Base-by-base conservation (phyloP, 2,329 filamentous ascomycete species). In the Aotearoamyces nothofagi region DNA sequence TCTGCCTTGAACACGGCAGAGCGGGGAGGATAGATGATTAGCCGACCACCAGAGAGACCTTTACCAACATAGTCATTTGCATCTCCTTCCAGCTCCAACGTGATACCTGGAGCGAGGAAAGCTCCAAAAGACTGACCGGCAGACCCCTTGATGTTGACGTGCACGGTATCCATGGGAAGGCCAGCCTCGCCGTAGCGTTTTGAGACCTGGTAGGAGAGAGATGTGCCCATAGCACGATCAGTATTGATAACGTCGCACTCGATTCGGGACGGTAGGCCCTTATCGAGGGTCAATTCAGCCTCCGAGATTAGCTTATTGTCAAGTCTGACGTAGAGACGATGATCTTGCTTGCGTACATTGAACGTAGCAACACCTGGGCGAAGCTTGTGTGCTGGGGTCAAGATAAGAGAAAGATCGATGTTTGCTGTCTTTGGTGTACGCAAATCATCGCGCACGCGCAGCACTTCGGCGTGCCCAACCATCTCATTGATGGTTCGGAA, bases 231-330 rank as follows among this genome's bases (percentile, higher is more conserved):
- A 17, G 83, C 81, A 56, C 87, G 82, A 51, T 96, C 87, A 17
- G 87, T 96, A 57, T 96, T 96, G 58, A 93, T 78, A 47, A 96
- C 78, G 46, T 94, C 87, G 44, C 83, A 92, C 60, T 96, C 87
- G 39, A 96, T 90, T 33, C 87, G 71, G 36, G 82, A 90, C 9
- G 87, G 87, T 10, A 94, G 62, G 17, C 87, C 86, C 64, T 92
- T 94, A 57, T 94, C 86, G 9, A 96, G 68, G 22, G 87, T 92
- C 43, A 93, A 64, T 56, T 96, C 87, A 6, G 86, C 86, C 57
- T 96, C 87, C 0, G 84, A 83, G 45, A 94, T 93, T 32, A 96
- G 69, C 64, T 94, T 94, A 62, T 96, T 96, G 54, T 96, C 87
- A 8, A 96, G 66, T 46, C 87, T 81, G 37, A 86, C 75, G 53